Percentiles rank a stretch among this genome's conserved stretches.
Evolutionary conservation across 371 early-diverging fungal species (phyloP).

Genomic region (Globomyces sp.): DNA sequence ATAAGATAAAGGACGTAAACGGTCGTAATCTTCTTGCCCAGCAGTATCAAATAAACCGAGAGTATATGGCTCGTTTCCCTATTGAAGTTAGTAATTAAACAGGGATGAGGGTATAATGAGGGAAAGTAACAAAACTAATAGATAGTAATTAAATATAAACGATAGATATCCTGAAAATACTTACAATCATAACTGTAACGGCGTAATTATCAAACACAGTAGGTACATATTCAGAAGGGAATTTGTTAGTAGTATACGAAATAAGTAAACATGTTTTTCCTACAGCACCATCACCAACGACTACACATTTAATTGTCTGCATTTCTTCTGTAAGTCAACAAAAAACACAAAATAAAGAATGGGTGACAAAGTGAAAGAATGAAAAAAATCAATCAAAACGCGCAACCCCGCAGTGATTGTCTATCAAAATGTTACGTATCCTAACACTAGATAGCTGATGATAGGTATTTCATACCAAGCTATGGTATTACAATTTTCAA

Average conservation of each 20-base stretch:
- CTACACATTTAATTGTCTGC: slow-evolving; percentile 61
- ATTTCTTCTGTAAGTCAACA: slow-evolving; percentile 14
- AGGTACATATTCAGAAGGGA: slow-evolving; percentile 97
- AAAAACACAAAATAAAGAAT: no score
- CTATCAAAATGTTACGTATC: no score
- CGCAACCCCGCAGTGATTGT: no score
- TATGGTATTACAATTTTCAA: no score
- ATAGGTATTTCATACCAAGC: no score
- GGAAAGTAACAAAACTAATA: slow-evolving; percentile 6
- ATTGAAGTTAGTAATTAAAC: slow-evolving; percentile 5
- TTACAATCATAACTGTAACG: slow-evolving; percentile 96
- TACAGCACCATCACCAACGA: slow-evolving; percentile 98
- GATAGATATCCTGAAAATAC: slow-evolving; percentile 15
- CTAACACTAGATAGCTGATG: no score
- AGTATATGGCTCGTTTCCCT: slow-evolving; percentile 55
- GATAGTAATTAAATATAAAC: slow-evolving; percentile 5
- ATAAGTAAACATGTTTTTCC: slow-evolving; percentile 98
- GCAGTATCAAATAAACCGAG: slow-evolving; percentile 96
- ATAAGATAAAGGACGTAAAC: slow-evolving; percentile 89
- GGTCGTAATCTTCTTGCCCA: slow-evolving; percentile 96
- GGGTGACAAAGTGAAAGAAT: no score
- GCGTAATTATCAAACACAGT: slow-evolving; percentile 99
- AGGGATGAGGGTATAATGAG: slow-evolving; percentile 8
- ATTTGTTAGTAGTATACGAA: slow-evolving; percentile 98
- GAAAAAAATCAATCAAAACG: no score